Base-by-base conservation (phyloP, 108 stramenopile genomes). In the Fragilaria radians region DNA sequence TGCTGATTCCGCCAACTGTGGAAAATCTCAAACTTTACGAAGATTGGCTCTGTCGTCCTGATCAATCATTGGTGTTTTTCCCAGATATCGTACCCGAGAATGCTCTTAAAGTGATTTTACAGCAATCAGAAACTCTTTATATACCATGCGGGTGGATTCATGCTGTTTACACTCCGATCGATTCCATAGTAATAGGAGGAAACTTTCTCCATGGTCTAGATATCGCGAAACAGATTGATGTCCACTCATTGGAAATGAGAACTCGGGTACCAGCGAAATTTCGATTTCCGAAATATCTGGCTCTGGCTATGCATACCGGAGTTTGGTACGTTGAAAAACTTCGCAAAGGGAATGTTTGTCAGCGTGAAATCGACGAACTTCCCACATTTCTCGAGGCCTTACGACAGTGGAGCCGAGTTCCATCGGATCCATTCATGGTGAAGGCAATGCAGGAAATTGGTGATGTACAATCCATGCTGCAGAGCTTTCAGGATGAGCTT, bases 111-210 rank as follows among this genome's bases (percentile, higher is more conserved):
- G 67, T 94, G 7, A 52, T 59, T 23, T 49, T 96, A n/a, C 26
- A 70, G 33, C 61, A 63, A 1, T 77, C 83, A 7, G 77, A 94
- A 66, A 96, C 96, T 1, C 29, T 96, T 14, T 54, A 92, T 22
- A 93, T 96, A 48, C 93, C 95, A 18, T 65, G 82, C 5, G 96
- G 89, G 30, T 96, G 94, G 94, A 95, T 96, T 57, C 96, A 96
- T 77, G 88, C 82, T 1, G 96, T 96, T 2, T 94, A 83, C 63
- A 96, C 96, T 28, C 92, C 96, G 1, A 57, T 63, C 22, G 91
- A 95, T 57, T 70, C 78, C 18, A 45, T 97, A 9, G 94, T 94
- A 14, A 82, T 97, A 50, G 96, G 94, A 18, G 94, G 94, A 0
- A 95, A 95, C 56, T 95, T 95, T 57, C 22, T 95, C 18, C 85